These are phyloP conservation scores for Cardamine chenopodiifolia DNA, from an alignment of 345 rosid genomes.

Conservation along the genomic window DNA sequence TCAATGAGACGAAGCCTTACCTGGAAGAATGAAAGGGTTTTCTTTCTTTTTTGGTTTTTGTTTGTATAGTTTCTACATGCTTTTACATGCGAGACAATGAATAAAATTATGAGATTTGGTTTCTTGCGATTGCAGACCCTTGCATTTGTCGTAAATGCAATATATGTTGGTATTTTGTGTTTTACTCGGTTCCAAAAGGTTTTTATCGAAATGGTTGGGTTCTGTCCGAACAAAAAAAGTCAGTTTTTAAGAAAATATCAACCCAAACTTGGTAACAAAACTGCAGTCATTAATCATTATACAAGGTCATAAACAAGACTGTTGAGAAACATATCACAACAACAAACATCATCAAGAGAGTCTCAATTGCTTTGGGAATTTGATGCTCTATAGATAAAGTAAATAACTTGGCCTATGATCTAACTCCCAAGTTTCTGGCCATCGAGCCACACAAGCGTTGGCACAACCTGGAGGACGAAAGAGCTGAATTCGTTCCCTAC, in stretches of 20 bases:
- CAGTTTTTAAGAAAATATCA: neutral
- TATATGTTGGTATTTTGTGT: neutral
- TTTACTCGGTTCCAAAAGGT: neutral
- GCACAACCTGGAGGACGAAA: constrained; percentile 60
- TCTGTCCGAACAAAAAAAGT: neutral
- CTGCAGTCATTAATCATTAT: neutral
- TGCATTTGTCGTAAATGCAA: neutral
- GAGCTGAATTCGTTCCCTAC: constrained; percentile 60
- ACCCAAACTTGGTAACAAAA: neutral
- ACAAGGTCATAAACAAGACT: constrained; percentile 6
- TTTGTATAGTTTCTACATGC: constrained; percentile 9
- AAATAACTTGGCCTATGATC: constrained; percentile 23
- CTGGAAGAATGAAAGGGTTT: constrained; percentile 33
- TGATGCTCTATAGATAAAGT: constrained; percentile 10
- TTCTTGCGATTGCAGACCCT: constrained; percentile 12
- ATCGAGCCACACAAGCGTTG: constrained; percentile 69
- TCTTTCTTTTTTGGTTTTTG: constrained; percentile 7
- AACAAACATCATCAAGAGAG: constrained; percentile 16
- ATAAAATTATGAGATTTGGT: constrained; percentile 10
- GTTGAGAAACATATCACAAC: constrained; percentile 17
- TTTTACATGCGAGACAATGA: constrained; percentile 5
- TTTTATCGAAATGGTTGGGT: neutral
- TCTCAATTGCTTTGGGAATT: neutral
- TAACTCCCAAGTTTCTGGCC: constrained; percentile 43
- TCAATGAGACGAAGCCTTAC: constrained; percentile 30